Percentiles rank a stretch among this genome's conserved stretches.
phyloP scores from a whole-genome alignment of 345 rosid genomes.

The Combretum micranthum region DNA sequence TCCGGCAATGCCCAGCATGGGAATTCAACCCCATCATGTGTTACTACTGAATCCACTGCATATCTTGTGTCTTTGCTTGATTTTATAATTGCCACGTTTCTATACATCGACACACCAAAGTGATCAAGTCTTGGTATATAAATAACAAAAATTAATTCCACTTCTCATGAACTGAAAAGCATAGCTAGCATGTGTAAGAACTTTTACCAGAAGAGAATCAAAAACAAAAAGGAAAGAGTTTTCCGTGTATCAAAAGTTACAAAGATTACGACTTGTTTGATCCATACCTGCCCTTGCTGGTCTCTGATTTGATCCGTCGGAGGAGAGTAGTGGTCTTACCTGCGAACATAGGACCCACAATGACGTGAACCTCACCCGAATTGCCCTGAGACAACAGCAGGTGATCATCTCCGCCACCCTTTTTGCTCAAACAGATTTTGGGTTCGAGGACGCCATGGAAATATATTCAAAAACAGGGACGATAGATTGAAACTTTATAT shows the following conservation, averaged over 20 bases:
- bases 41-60: constrained; percentile 63
- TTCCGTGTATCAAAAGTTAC: not conserved
- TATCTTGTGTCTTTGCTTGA: constrained; percentile 78
- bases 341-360: constrained; percentile 87
- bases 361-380: constrained; percentile 73
- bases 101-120: constrained; percentile 15
- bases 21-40: constrained; percentile 73
- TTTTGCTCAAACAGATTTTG: constrained; percentile 13
- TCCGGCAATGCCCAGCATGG: constrained; percentile 80
- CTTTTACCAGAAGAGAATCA: not conserved
- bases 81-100: constrained; percentile 70
- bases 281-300: constrained; percentile 48
- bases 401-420: constrained; percentile 8
- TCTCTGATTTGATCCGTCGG: constrained; percentile 68
- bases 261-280: not conserved
- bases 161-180: not conserved
- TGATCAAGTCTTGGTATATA: not conserved
- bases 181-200: not conserved
- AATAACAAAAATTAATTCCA: not conserved
- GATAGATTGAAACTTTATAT: too few species aligned
- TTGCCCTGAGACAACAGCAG: constrained; percentile 6
- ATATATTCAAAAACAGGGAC: too few species aligned
- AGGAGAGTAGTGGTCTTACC: constrained; percentile 94
- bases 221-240: not conserved
- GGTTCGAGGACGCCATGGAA: constrained; percentile 38